phyloP scores from a whole-genome alignment of 768 basidiomycete species.

The Roridomyces roridus region DNA sequence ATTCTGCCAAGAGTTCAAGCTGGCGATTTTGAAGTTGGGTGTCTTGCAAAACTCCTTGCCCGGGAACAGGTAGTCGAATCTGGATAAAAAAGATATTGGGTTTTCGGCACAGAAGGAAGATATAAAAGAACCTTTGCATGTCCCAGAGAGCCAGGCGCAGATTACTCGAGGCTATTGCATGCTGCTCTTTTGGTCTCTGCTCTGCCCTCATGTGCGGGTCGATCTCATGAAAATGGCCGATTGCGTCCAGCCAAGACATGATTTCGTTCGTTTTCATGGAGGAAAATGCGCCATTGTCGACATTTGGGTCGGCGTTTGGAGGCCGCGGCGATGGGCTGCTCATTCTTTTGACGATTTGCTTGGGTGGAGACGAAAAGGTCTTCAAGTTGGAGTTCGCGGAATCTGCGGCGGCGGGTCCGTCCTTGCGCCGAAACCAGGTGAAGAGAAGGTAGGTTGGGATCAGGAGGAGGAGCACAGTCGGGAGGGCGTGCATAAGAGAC shows the following conservation, averaged over 20 bases:
- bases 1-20: slow-evolving; percentile 15
- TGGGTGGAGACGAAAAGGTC: too few species aligned
- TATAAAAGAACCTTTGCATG: slow-evolving; percentile 7
- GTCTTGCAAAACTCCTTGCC: slow-evolving; percentile 8
- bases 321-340: slow-evolving; percentile 7
- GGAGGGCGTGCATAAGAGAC: too few species aligned
- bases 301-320: slow-evolving; percentile 20
- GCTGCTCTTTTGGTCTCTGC: slow-evolving; percentile 10
- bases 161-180: slow-evolving; percentile 5
- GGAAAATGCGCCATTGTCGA: slow-evolving; percentile 26
- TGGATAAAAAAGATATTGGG: neutral
- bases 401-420: too few species aligned
- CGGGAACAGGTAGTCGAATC: slow-evolving; percentile 27
- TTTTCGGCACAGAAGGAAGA: neutral
- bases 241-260: slow-evolving; percentile 16
- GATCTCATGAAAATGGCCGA: slow-evolving; percentile 13
- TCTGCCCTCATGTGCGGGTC: slow-evolving; percentile 8
- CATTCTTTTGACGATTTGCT: too few species aligned
- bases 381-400: too few species aligned
- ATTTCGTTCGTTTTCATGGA: slow-evolving; percentile 21
- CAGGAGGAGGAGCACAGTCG: too few species aligned
- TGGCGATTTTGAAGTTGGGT: slow-evolving; percentile 18
- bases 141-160: slow-evolving; percentile 25
- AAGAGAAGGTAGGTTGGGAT: too few species aligned
- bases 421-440: too few species aligned